Percentiles rank a stretch among this genome's conserved stretches.
Evolutionary conservation across 2,329 filamentous ascomycete species (phyloP).

Genomic region (Laburnicola sp.): DNA sequence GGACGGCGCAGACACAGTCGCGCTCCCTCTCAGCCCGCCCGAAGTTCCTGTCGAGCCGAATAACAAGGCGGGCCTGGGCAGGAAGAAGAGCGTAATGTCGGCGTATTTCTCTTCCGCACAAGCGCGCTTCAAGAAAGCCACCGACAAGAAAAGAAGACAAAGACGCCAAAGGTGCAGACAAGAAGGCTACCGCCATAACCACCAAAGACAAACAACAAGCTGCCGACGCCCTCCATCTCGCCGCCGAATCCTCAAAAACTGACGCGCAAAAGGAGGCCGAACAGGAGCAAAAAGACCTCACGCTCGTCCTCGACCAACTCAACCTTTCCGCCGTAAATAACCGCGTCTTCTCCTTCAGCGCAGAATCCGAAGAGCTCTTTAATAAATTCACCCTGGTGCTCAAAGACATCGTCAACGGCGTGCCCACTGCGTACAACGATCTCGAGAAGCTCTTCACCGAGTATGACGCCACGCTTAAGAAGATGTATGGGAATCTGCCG

Average conservation of each 20-base stretch:
- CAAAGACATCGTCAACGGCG: slow-evolving; percentile 88
- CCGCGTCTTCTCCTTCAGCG: slow-evolving; percentile 79
- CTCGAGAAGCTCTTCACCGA: slow-evolving; percentile 70
- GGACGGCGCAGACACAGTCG: slow-evolving; percentile 53
- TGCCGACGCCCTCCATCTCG: slow-evolving; percentile 38
- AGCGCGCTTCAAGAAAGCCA: slow-evolving; percentile 31
- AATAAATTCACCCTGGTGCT: slow-evolving; percentile 85
- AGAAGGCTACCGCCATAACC: slow-evolving; percentile 37
- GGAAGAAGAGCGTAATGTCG: slow-evolving; percentile 45
- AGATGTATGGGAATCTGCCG: slow-evolving; percentile 70
- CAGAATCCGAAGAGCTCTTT: slow-evolving; percentile 79
- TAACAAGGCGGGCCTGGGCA: slow-evolving; percentile 36
- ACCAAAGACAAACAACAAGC: slow-evolving; percentile 42
- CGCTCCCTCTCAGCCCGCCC: slow-evolving; percentile 55
- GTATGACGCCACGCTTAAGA: slow-evolving; percentile 65
- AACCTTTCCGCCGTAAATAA: slow-evolving; percentile 85
- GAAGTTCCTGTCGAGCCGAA: slow-evolving; percentile 33
- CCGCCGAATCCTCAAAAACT: slow-evolving; percentile 38
- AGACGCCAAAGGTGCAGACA: no score
- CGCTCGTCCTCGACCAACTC: slow-evolving; percentile 77
- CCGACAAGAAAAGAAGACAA: slow-evolving; percentile 36
- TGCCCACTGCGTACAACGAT: slow-evolving; percentile 89
- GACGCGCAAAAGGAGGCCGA: slow-evolving; percentile 45
- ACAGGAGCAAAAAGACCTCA: slow-evolving; percentile 72
- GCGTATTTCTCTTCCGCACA: slow-evolving; percentile 37